These are phyloP conservation scores for Xylariaceae sp. DNA, from an alignment of 2,329 filamentous ascomycete species.

Conservation along the genomic window DNA sequence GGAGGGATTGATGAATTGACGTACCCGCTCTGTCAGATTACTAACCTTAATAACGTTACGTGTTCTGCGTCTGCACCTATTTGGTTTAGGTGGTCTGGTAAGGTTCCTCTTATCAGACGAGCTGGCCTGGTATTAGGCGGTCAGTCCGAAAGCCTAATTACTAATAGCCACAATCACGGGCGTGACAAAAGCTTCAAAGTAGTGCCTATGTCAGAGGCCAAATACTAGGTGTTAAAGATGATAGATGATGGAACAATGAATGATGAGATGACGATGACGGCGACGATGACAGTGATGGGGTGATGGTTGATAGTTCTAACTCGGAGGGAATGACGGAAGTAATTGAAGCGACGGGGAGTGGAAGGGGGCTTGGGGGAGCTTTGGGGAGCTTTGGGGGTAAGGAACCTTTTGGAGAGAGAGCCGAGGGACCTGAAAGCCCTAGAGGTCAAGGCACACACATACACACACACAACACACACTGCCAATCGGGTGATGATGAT, in stretches of 20 bases:
- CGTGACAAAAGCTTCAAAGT: neutral
- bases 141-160: conserved; percentile 14
- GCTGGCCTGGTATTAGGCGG: conserved; percentile 20
- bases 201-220: neutral
- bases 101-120: conserved; percentile 18
- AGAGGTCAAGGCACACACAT: neutral
- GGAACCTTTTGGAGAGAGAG: too few relatives aligned
- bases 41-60: conserved; percentile 2
- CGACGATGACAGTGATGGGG: too few relatives aligned
- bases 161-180: conserved; percentile 18
- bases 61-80: too few relatives aligned
- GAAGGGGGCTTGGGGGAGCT: neutral
- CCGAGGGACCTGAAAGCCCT: neutral
- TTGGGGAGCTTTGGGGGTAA: too few relatives aligned
- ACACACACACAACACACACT: neutral
- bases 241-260: conserved; percentile 1
- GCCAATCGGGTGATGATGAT: neutral
- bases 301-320: conserved; percentile 8
- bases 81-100: too few relatives aligned
- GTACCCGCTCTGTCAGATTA: conserved; percentile 14
- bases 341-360: conserved; percentile 2
- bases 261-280: too few relatives aligned
- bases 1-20: neutral
- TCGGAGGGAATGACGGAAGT: conserved; percentile 23
- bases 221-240: neutral